Percentiles rank a stretch among this genome's conserved stretches.
Evolutionary conservation across 805 yeast genomes (phyloP).

Genomic region (Sungouiozyma ichnusensis): DNA sequence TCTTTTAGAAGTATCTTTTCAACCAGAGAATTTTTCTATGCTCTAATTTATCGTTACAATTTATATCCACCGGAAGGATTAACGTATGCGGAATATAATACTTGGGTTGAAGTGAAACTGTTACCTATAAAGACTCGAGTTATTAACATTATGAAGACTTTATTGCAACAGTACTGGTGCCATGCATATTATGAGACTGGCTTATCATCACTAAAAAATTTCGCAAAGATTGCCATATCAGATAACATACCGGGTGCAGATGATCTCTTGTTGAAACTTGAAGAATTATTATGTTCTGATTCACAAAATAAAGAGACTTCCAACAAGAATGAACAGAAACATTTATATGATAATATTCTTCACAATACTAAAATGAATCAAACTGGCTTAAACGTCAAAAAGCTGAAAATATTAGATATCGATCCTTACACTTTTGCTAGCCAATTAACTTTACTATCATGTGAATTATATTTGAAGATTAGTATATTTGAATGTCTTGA

Average conservation of each 20-base stretch:
- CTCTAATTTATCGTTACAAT: conserved; percentile 55
- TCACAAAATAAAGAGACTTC: conserved; percentile 49
- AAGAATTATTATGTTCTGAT: conserved; percentile 39
- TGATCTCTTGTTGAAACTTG: conserved; percentile 31
- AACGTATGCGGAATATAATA: conserved; percentile 66
- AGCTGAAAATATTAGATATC: conserved; percentile 49
- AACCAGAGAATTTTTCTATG: conserved; percentile 48
- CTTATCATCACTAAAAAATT: conserved; percentile 31
- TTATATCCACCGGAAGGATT: conserved; percentile 80
- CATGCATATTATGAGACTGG: conserved; percentile 44
- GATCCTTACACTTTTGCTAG: conserved; percentile 71
- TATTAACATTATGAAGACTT: conserved; percentile 51
- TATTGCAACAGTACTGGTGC: conserved; percentile 64
- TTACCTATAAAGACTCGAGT: conserved; percentile 57
- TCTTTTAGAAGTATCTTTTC: conserved; percentile 69
- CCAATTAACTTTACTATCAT: conserved; percentile 75
- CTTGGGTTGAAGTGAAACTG: conserved; percentile 66
- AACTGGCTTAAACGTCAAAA: conserved; percentile 14
- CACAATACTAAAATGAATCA: background rate
- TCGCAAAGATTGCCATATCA: conserved; percentile 31
- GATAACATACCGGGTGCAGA: conserved; percentile 37
- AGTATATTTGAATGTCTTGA: conserved; percentile 63
- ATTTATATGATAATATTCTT: background rate
- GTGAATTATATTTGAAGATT: conserved; percentile 54
- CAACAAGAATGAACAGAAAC: background rate